Base-by-base conservation (phyloP, 2,329 filamentous ascomycete genomes). In the Penicillium sp. region DNA sequence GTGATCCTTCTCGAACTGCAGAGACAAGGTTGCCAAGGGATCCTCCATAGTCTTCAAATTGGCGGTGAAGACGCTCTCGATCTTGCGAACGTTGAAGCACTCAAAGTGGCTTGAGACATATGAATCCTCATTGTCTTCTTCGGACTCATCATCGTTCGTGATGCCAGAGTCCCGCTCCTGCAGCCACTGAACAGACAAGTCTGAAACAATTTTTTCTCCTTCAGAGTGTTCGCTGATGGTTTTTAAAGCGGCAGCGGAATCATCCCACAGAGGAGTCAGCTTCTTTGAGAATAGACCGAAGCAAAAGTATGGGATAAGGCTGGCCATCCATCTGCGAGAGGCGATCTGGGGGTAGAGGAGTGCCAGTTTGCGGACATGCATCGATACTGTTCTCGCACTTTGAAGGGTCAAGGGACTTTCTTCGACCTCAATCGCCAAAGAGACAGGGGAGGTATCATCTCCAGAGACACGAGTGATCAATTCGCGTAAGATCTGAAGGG, bases 261-360 rank as follows among this genome's bases (percentile, higher is more conserved):
- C 91, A 56, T 96, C 90, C 90, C 93, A 97, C 5, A 95, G 80
- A 31, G 91, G 91, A 0, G 92, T 84, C 60, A 97, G 81, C 62
- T 89, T 90, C 45, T 96, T 86, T 0, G 92, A 94, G 55, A 97
- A 81, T 73, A 97, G 83, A 45, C 94, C 94, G 64, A 97, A 96
- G 64, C 91, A 87, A 66, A 92, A 97, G 0, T 85, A 82, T 0
- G 92, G 90, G 26, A 97, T 82, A 6, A 91, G 85, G 64, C 83
- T 81, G 54, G 83, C 80, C 60, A 95, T 76, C 84, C 88, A 90
- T 1, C 83, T 83, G 33, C 83, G 80, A 2, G 83, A 76, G 36
- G 79, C 77, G 9, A 87, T 69, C 21, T 82, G 78, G 5, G 82
- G 75, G 68, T 94, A 96, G 18, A 80, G 70, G 14, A 81, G 75